phyloP scores from a whole-genome alignment of 2,329 filamentous ascomycete genomes.

The Trichoderma polysporum region DNA sequence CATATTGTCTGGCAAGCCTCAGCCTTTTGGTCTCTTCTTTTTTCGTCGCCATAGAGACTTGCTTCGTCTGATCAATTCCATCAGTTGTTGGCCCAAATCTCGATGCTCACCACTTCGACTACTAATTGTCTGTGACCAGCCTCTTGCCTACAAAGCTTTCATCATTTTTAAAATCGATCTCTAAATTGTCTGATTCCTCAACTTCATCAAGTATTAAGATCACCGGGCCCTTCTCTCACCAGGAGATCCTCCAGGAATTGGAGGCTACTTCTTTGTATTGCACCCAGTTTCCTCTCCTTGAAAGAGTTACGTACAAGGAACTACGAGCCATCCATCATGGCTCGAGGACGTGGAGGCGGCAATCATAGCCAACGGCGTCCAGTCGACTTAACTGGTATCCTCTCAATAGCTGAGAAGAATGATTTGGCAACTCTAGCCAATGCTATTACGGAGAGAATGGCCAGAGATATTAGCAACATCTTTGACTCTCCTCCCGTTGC shows the following conservation, averaged over 20 bases:
- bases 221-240: neutral
- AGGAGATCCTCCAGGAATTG: neutral
- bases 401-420: slow-evolving; percentile 49
- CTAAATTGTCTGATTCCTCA: neutral
- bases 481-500: slow-evolving; percentile 49
- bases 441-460: slow-evolving; percentile 56
- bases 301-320: neutral
- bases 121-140: neutral
- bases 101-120: neutral
- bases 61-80: neutral
- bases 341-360: slow-evolving; percentile 37
- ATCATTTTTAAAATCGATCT: neutral
- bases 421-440: slow-evolving; percentile 53
- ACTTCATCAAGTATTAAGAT: neutral
- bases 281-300: neutral
- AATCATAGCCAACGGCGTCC: slow-evolving; percentile 42
- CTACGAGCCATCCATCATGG: slow-evolving; percentile 34
- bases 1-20: neutral
- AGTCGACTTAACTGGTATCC: slow-evolving; percentile 51
- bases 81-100: neutral
- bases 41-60: neutral
- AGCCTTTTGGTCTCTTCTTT: neutral
- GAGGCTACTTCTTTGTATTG: neutral
- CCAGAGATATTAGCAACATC: slow-evolving; percentile 49
- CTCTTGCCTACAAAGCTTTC: neutral